These are phyloP conservation scores for Podospora conica DNA, from an alignment of 495 filamentous ascomycete genomes.

Conservation along the genomic window DNA sequence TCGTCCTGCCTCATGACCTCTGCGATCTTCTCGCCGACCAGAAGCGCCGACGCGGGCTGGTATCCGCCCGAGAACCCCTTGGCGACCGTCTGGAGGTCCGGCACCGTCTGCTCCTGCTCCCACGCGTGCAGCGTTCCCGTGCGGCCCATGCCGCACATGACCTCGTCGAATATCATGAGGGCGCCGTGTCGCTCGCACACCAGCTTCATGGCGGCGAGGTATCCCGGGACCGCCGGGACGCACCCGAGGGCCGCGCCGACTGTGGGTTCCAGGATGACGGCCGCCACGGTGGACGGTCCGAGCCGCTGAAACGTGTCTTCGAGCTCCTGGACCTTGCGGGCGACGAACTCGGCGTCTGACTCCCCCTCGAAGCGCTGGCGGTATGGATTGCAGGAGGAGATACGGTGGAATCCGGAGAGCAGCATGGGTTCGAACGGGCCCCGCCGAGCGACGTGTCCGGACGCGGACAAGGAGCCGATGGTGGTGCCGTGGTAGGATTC, in stretches of 20 bases:
- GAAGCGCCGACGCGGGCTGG: constrained; percentile 22
- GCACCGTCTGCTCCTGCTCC: constrained; percentile 48
- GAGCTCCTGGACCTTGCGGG: constrained; percentile 36
- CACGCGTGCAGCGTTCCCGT: constrained; percentile 57
- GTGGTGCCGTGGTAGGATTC: constrained; percentile 70
- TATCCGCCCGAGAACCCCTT: constrained; percentile 59
- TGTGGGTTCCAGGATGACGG: constrained; percentile 63
- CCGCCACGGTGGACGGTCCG: constrained; percentile 58
- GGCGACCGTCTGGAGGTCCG: constrained; percentile 60
- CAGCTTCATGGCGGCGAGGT: constrained; percentile 55
- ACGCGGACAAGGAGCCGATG: constrained; percentile 53
- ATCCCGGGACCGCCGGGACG: constrained; percentile 55
- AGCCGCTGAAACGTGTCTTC: constrained; percentile 34
- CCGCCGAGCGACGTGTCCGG: constrained; percentile 52
- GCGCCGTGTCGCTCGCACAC: constrained; percentile 61
- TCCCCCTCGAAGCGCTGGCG: constrained; percentile 38
- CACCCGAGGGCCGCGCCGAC: constrained; percentile 56
- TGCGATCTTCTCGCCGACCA: constrained; percentile 12
- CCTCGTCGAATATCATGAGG: constrained; percentile 66
- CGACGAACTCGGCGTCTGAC: constrained; percentile 1
- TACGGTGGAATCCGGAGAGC: constrained; percentile 47
- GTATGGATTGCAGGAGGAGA: constrained; percentile 56
- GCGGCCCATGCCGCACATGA: constrained; percentile 70
- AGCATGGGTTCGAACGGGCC: constrained; percentile 50
- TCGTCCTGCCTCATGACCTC: constrained; percentile 53